Evolutionary conservation across 78 protist species (phyloP), one percentile per base, ranked within the genome.

Genomic region (Dictyostelium intermedium): DNA sequence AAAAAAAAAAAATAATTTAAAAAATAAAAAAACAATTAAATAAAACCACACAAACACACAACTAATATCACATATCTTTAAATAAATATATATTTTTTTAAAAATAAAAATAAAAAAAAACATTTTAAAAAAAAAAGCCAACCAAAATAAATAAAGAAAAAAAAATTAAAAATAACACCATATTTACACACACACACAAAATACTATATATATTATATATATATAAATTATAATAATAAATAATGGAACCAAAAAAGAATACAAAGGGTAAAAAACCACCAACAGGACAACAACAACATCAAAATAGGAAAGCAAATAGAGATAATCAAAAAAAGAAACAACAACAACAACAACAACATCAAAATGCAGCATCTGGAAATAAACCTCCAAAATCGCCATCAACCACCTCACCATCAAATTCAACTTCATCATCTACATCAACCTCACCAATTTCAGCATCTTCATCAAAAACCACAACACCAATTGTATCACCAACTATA

Each of bases 241-340:
- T 10, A 66, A 66, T 66, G 74, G 74, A 66, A 27, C 74, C 74
- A 11, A 66, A 66, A 66, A 66, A 66, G 37, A 66, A 66, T 66
- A 66, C 35, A 27, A 66, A 66, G 9, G 34, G 74, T 66, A 66
- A 66, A 30, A 66, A 66, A 10, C 74, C 74, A 27, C 74, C 74
- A 25, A 27, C 23, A 11, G 74, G 74, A 27, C 74, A 66, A 27
- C 35, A 66, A 66, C 74, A 66, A 30, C 74, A 66, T 11, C 74
- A 66, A 66, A 66, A 66, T 66, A 66, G 74, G 74, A 66, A 66
- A 66, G 5, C 74, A 66, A 66, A 66, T 66, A 66, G 74, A 66
- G 74, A 56, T 56, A 56, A 56, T 20, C 66, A 56, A 18, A 56
- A 56, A 56, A 56, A 56, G 66, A 56, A 56, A 56, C 66, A 56